A percentile compares a stretch with the other conserved stretches of the same genome.
Evolutionary conservation across 169 alveolate genomes (phyloP).

Genomic region (Plasmodium fragile): DNA sequence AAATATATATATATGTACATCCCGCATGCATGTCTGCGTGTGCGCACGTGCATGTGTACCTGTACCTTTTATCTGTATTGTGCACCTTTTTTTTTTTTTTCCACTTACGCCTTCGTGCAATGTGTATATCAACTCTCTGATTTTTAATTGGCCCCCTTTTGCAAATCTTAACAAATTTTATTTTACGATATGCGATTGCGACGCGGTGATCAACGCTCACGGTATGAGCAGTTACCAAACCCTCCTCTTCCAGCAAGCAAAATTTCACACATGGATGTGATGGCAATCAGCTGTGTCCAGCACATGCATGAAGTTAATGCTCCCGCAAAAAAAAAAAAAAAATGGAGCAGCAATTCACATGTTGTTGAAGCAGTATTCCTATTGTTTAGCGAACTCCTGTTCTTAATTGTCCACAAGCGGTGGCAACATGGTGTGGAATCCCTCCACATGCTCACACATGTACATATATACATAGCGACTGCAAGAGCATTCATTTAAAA

Average conservation of each 20-base stretch:
- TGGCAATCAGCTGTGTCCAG: neutral
- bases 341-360: neutral
- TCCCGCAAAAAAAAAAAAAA: neutral
- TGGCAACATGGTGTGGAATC: neutral
- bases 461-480: neutral
- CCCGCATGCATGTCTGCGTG: neutral
- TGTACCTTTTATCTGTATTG: neutral
- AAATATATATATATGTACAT: slow-evolving; percentile 15
- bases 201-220: neutral
- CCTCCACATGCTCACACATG: neutral
- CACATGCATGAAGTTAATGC: neutral
- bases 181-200: neutral
- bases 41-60: neutral
- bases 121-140: neutral
- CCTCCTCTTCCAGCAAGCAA: neutral
- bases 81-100: neutral
- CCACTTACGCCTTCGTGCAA: neutral
- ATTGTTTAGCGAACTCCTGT: neutral
- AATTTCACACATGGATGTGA: neutral
- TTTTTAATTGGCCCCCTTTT: neutral
- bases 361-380: neutral
- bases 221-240: neutral
- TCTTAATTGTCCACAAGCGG: neutral
- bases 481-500: neutral
- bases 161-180: neutral